These are phyloP conservation scores for Planoprotostelium fungivorum DNA, from an alignment of 78 protist genomes.

Conservation along the genomic window DNA sequence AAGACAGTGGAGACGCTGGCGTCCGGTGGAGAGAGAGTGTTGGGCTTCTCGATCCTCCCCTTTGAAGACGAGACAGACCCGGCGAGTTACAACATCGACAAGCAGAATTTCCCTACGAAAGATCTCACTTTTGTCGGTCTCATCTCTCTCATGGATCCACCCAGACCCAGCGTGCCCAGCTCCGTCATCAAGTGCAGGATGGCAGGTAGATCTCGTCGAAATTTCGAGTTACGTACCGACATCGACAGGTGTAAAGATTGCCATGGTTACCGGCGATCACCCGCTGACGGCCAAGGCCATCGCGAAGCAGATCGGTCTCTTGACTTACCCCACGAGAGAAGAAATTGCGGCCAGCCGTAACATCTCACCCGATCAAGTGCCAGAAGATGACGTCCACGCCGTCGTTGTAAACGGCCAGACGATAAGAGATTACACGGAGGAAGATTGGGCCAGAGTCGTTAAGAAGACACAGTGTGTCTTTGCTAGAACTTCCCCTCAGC, in stretches of 20 bases:
- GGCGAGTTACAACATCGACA: conserved; percentile 30
- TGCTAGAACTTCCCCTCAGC: conserved; percentile 93
- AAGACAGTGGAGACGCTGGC: conserved; percentile 49
- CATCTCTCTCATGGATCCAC: conserved; percentile 94
- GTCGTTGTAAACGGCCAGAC: conserved; percentile 51
- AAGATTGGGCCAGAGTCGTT: conserved; percentile 55
- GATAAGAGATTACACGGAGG: conserved; percentile 43
- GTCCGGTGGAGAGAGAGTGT: conserved; percentile 40
- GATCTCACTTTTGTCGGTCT: conserved; percentile 83
- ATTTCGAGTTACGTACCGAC: neutral
- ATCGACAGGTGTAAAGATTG: conserved; percentile 64
- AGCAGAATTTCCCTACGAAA: conserved; percentile 54
- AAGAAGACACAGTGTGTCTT: conserved; percentile 78
- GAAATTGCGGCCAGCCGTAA: conserved; percentile 54
- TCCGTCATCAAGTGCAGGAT: conserved; percentile 75
- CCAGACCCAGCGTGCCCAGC: conserved; percentile 80
- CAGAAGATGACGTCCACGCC: conserved; percentile 26
- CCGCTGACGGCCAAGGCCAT: conserved; percentile 93
- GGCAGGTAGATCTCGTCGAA: conserved; percentile 70
- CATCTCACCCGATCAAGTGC: conserved; percentile 16
- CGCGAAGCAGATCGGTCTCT: conserved; percentile 62
- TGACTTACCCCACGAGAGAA: conserved; percentile 48
- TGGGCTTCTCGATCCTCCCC: conserved; percentile 37
- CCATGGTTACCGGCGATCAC: conserved; percentile 99
- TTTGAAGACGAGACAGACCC: conserved; percentile 17